Conservation (phyloP, 306 rosid species). For the Dryas alaskensis region DNA sequence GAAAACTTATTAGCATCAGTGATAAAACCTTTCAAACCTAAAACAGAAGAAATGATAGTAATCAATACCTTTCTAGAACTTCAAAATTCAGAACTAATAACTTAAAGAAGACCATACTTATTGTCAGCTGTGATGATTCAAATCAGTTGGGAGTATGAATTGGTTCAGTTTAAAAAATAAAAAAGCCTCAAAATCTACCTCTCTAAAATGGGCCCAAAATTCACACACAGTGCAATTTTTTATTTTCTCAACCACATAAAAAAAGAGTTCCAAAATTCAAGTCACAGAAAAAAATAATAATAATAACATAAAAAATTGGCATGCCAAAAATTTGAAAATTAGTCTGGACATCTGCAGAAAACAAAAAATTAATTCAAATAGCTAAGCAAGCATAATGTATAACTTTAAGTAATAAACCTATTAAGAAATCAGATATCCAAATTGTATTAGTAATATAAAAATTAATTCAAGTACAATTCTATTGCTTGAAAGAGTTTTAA, state of each 20-base stretch:
- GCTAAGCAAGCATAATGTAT: conserved; percentile 10
- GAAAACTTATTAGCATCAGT: no score
- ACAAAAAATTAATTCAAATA: conserved; percentile 3
- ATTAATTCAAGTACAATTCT: conserved; percentile 9
- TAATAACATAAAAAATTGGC: background rate
- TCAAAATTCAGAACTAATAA: background rate
- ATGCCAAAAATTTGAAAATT: background rate
- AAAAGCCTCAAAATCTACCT: background rate
- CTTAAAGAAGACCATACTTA: background rate
- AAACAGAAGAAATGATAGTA: background rate
- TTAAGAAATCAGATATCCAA: conserved; percentile 9
- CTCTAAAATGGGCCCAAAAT: background rate
- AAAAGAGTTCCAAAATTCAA: conserved; percentile 7
- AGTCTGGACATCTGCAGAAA: background rate
- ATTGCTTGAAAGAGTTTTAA: conserved; percentile 4
- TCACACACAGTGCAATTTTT: background rate
- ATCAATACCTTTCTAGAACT: background rate
- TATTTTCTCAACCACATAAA: background rate
- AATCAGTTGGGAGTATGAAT: background rate
- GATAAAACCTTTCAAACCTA: no score
- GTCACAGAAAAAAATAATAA: background rate
- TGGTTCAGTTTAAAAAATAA: background rate
- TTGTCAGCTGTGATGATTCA: background rate
- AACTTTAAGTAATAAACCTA: conserved; percentile 14
- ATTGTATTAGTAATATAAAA: conserved; percentile 11